Evolutionary conservation across 495 filamentous ascomycete genomes (phyloP), one percentile per base, ranked within the genome.

Genomic region (Durotheca rogersii): DNA sequence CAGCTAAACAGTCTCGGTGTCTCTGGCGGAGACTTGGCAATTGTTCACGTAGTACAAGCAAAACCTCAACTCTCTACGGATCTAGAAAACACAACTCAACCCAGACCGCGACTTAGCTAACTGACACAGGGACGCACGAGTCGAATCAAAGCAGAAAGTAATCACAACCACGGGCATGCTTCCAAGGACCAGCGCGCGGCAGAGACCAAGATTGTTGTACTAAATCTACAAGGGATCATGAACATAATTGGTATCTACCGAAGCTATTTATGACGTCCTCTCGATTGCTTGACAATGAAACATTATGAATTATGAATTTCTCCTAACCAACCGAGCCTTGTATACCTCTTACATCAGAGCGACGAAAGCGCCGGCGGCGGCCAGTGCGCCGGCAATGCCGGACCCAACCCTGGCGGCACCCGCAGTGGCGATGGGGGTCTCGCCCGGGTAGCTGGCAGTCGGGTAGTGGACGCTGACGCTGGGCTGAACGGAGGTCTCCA

Each of bases 351-450:
- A 58, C 25, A 60, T 44, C 0, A 67, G 40, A 14, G 54, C 48
- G 15, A 59, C 46, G 12, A 62, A 48, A 30, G 49, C 58, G 36
- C 61, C 64, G 25, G 46, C 51, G 19, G 55, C 15, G 30, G 56
- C 64, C n/a, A 67, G 11, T 20, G 35, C 49, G 12, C 51, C 62
- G 20, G 55, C 60, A 10, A 62, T 20, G 50, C 64, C 53, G 35
- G 61, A 58, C 21, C 55, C 52, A 11, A 64, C 31, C 52, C 60
- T 67, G 14, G 51, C 46, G 14, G 57, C 61, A 50, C 58, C 64
- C 4, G 58, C 64, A 4, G 61, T 64, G 17, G 47, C 46, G 17
- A 58, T 53, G 1, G 57, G 47, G 6, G 62, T 53, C 30, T 41
- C 43, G 21, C 23, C 52, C 33, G 56, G 61, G 55, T 57, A 55